Conservation (phyloP, 306 rosid genomes). For the Ormosia emarginata region DNA sequence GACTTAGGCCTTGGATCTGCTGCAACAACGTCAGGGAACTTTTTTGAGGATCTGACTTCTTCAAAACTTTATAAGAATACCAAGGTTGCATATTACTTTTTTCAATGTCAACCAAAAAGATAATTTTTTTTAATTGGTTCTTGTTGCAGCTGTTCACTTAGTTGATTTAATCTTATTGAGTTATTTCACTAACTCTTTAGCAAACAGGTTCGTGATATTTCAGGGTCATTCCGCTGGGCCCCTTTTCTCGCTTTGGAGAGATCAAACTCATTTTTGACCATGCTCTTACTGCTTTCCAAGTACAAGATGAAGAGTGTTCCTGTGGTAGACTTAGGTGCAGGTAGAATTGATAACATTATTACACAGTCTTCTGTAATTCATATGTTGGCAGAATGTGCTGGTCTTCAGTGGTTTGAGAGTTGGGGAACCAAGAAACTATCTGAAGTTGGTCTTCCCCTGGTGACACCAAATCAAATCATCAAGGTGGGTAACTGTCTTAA, state of each 20-base stretch:
- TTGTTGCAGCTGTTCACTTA: not conserved
- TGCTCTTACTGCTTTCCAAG: conserved; percentile 86
- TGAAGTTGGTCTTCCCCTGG: conserved; percentile 73
- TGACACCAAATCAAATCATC: conserved; percentile 49
- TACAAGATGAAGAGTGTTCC: conserved; percentile 89
- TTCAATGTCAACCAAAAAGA: not conserved
- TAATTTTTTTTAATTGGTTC: not conserved
- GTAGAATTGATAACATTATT: conserved; percentile 68
- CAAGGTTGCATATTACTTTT: conserved; percentile 40
- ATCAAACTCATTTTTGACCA: conserved; percentile 76
- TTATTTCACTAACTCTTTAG: conserved; percentile 7
- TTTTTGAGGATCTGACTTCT: conserved; percentile 77
- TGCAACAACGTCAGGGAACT: conserved; percentile 60
- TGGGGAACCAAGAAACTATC: conserved; percentile 83
- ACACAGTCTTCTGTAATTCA: conserved; percentile 84
- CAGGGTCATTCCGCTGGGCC: conserved; percentile 93
- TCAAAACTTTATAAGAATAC: conserved; percentile 76
- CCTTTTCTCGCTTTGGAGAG: conserved; percentile 86
- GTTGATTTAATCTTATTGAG: not conserved
- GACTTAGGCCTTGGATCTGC: conserved; percentile 48
- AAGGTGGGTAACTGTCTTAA: conserved; percentile 42
- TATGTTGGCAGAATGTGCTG: conserved; percentile 84
- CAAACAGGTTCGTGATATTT: conserved; percentile 75
- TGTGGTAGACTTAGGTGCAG: conserved; percentile 71
- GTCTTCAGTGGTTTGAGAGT: conserved; percentile 92